Evolutionary conservation across 2,329 filamentous ascomycete species (phyloP).

Genomic region (Tolypocladium sp.): DNA sequence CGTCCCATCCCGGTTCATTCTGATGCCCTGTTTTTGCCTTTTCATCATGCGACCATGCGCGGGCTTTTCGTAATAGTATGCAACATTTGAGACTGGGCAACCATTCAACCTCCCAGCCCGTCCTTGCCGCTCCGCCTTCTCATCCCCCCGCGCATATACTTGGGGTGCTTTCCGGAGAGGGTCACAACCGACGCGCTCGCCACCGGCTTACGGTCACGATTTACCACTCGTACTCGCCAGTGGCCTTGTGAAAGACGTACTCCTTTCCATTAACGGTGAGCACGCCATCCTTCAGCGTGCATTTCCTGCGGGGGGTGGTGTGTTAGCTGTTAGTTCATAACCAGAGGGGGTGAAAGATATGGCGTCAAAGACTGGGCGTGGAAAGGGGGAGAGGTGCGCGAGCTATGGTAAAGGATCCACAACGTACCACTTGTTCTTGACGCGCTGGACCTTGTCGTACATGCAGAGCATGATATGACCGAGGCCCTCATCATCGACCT

Average conservation of each 20-base stretch:
- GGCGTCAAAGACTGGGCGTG: not conserved
- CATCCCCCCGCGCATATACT: not conserved
- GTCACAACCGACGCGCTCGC: not conserved
- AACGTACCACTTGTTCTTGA: slow-evolving; percentile 91
- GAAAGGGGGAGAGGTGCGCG: not conserved
- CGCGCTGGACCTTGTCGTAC: slow-evolving; percentile 97
- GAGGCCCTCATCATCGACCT: slow-evolving; percentile 76
- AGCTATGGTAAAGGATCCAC: not conserved
- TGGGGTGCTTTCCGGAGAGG: not conserved
- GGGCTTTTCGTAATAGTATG: not conserved
- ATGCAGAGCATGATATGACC: slow-evolving; percentile 96
- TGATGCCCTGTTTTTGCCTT: not conserved
- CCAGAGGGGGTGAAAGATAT: slow-evolving; percentile 6
- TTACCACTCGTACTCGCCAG: slow-evolving; percentile 97
- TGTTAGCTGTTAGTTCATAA: not conserved
- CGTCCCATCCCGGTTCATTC: not conserved
- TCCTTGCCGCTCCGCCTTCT: too few relatives aligned
- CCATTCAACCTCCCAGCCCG: not conserved
- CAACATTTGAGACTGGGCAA: not conserved
- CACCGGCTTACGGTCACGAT: not conserved
- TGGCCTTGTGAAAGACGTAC: slow-evolving; percentile 96
- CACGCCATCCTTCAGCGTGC: slow-evolving; percentile 92
- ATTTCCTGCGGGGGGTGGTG: slow-evolving; percentile 59
- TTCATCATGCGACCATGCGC: not conserved
- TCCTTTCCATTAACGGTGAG: slow-evolving; percentile 90